phyloP scores from a whole-genome alignment of 805 yeast genomes.

The Starmerella khaoyaiensis region DNA sequence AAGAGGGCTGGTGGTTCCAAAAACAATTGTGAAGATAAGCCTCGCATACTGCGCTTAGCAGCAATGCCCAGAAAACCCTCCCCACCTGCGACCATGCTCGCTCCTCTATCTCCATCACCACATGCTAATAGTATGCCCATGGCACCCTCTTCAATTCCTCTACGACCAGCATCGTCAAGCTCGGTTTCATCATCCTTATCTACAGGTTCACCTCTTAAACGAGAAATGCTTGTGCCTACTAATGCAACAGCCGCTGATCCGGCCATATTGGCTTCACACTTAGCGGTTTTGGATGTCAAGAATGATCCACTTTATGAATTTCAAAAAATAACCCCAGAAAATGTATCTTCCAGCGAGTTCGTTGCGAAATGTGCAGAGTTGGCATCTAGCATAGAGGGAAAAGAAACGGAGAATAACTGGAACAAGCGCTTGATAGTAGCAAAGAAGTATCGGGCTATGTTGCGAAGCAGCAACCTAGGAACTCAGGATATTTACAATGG shows the following conservation, averaged over 20 bases:
- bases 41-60: neutral
- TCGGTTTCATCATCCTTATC: neutral
- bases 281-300: slow-evolving; percentile 3
- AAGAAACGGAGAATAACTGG: slow-evolving; percentile 91
- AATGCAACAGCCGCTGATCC: neutral
- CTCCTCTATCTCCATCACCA: too few relatives aligned
- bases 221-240: neutral
- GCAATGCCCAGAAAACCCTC: neutral
- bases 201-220: too few relatives aligned
- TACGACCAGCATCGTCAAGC: neutral
- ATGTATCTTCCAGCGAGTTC: slow-evolving; percentile 25
- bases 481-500: slow-evolving; percentile 29
- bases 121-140: neutral
- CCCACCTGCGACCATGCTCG: neutral
- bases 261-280: neutral
- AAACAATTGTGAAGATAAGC: neutral
- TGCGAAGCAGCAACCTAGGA: slow-evolving; percentile 36
- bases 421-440: slow-evolving; percentile 50
- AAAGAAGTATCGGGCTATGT: slow-evolving; percentile 41
- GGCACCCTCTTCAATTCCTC: neutral
- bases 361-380: slow-evolving; percentile 23
- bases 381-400: slow-evolving; percentile 39
- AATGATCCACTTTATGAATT: slow-evolving; percentile 24
- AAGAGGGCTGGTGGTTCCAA: neutral
- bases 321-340: slow-evolving; percentile 31